Conservation (phyloP, 495 filamentous ascomycete species). For the Saxispiralis lemnorum region DNA sequence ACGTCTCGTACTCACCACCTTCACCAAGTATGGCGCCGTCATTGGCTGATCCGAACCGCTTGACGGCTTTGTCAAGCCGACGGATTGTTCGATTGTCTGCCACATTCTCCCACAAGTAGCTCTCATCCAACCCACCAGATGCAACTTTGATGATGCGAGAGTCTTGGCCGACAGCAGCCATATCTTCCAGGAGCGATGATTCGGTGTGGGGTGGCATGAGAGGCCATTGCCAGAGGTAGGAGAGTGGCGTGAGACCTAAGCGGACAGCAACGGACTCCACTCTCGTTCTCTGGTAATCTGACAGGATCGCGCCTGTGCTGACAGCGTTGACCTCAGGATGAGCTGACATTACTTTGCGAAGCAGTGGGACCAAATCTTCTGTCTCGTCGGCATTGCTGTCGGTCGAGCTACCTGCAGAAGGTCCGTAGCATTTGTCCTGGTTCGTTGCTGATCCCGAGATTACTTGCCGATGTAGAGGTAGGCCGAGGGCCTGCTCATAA, state of each 20-base stretch:
- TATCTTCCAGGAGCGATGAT: conserved; percentile 53
- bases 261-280: conserved; percentile 74
- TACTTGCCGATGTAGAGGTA: conserved; percentile 61
- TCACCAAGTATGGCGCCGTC: conserved; percentile 67
- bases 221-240: conserved; percentile 83
- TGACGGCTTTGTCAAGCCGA: conserved; percentile 43
- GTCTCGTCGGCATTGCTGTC: conserved; percentile 51
- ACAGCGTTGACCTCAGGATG: conserved; percentile 72
- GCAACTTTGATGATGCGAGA: conserved; percentile 87
- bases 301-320: conserved; percentile 79
- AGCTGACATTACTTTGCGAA: conserved; percentile 38
- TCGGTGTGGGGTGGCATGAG: conserved; percentile 37
- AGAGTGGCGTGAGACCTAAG: conserved; percentile 59
- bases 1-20: conserved; percentile 90
- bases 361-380: conserved; percentile 61
- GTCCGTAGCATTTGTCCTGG: conserved; percentile 40
- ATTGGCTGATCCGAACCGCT: conserved; percentile 45
- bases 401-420: background rate
- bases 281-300: conserved; percentile 84
- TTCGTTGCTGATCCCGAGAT: conserved; percentile 56
- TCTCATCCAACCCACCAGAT: conserved; percentile 68
- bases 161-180: conserved; percentile 58
- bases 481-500: conserved; percentile 54
- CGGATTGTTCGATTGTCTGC: conserved; percentile 32
- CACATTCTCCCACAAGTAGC: conserved; percentile 71